A percentile compares a stretch with the other conserved stretches of the same genome.
These are phyloP conservation scores for Clavispora santaluciae DNA, from an alignment of 805 yeast genomes.

Conservation along the genomic window DNA sequence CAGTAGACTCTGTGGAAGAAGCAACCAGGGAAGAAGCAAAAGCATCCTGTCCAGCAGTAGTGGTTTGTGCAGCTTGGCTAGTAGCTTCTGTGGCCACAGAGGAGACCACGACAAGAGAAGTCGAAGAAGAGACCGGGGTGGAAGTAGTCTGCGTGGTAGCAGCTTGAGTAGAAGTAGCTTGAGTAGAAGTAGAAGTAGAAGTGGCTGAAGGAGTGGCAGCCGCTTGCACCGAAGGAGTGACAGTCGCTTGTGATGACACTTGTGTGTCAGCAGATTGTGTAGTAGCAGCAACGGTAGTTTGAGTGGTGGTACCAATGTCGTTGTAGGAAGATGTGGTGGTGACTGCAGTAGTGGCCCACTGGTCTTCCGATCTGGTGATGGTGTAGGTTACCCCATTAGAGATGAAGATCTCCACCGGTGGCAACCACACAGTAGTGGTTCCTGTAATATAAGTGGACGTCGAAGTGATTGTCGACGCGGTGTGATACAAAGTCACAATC, in stretches of 20 bases:
- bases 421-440: constrained; percentile 45
- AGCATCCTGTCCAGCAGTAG: constrained; percentile 2
- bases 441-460: constrained; percentile 39
- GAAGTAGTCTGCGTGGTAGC: no score
- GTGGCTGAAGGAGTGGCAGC: no score
- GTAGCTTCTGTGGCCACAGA: constrained; percentile 4
- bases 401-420: constrained; percentile 49
- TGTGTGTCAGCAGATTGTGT: no score
- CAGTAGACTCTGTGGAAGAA: constrained; percentile 16
- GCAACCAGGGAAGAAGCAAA: constrained; percentile 9
- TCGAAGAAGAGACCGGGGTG: no score
- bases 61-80: constrained; percentile 8
- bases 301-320: constrained; percentile 4
- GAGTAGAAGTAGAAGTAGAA: constrained; percentile 8
- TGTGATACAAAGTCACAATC: constrained; percentile 49
- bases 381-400: constrained; percentile 51
- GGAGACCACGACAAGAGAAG: constrained; percentile 15
- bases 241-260: no score
- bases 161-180: constrained; percentile 22
- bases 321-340: constrained; percentile 28
- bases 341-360: constrained; percentile 29
- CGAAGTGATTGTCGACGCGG: constrained; percentile 51
- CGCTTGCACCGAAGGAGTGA: no score
- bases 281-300: constrained; percentile 9
- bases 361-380: constrained; percentile 32